These are phyloP conservation scores for Colletotrichum ledebouriae DNA, from an alignment of 2,329 filamentous ascomycete genomes.

Conservation along the genomic window DNA sequence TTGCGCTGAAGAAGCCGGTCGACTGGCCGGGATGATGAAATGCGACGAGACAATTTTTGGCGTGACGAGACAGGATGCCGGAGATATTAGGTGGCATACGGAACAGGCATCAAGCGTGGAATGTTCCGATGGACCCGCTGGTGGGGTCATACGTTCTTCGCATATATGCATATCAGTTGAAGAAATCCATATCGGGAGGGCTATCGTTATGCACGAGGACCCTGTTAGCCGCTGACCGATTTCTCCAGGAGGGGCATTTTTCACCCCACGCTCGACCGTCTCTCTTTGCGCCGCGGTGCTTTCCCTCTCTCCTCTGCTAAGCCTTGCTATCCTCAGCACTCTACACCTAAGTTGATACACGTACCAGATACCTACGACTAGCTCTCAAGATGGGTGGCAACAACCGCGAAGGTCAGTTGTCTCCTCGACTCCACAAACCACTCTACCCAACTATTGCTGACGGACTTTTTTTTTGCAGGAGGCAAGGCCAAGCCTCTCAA, in stretches of 20 bases:
- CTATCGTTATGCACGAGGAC: constrained; percentile 17
- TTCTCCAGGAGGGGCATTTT: constrained; percentile 42
- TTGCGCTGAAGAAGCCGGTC: constrained; percentile 18
- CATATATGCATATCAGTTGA: not conserved
- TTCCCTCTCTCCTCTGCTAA: not conserved
- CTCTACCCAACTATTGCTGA: constrained; percentile 10
- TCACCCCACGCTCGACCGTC: constrained; percentile 40
- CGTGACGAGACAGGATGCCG: constrained; percentile 18
- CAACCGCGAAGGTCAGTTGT: constrained; percentile 55
- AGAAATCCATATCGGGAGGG: not conserved
- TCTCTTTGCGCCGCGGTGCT: constrained; percentile 20
- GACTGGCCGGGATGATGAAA: constrained; percentile 26
- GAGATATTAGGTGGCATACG: constrained; percentile 30
- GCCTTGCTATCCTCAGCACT: constrained; percentile 30
- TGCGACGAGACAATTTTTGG: constrained; percentile 34
- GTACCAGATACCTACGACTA: constrained; percentile 28
- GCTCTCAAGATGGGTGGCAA: constrained; percentile 53
- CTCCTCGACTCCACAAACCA: not conserved
- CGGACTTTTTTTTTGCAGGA: constrained; percentile 60
- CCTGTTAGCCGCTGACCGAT: constrained; percentile 27
- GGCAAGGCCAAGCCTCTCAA: constrained; percentile 90
- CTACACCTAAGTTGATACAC: constrained; percentile 16
- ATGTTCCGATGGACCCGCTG: constrained; percentile 27
- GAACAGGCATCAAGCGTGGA: constrained; percentile 26
- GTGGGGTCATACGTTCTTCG: not conserved